phyloP scores from a whole-genome alignment of 306 rosid species.

The Cyamopsis tetragonoloba region DNA sequence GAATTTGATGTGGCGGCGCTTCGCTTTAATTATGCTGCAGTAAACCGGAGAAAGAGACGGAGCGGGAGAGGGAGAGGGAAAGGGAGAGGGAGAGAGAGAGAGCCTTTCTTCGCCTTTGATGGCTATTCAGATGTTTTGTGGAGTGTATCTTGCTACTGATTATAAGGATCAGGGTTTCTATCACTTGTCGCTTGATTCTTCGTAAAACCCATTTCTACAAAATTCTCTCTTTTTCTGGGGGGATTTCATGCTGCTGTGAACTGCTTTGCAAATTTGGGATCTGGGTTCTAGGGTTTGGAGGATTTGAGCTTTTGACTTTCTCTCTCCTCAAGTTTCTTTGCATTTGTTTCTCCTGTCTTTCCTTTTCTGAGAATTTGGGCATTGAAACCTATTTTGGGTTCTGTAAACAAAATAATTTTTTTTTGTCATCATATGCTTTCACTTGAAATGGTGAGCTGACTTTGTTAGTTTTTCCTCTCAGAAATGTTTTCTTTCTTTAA shows the following conservation, averaged over 20 bases:
- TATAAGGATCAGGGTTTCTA: background rate
- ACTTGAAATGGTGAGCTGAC: slow-evolving; percentile 17
- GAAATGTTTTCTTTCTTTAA: background rate
- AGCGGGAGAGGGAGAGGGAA: slow-evolving; percentile 13
- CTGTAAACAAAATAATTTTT: background rate
- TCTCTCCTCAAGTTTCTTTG: slow-evolving; percentile 25
- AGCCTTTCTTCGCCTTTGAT: slow-evolving; percentile 10
- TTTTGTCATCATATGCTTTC: slow-evolving; percentile 8
- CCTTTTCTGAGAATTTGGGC: slow-evolving; percentile 21
- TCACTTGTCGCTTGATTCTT: slow-evolving; percentile 22
- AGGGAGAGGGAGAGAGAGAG: slow-evolving; percentile 4
- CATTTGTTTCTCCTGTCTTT: slow-evolving; percentile 11
- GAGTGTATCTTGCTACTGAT: slow-evolving; percentile 29
- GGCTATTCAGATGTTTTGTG: slow-evolving; percentile 32
- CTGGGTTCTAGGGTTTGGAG: slow-evolving; percentile 69
- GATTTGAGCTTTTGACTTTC: slow-evolving; percentile 46
- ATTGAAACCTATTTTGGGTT: slow-evolving; percentile 19
- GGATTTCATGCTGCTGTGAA: slow-evolving; percentile 20
- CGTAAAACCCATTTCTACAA: slow-evolving; percentile 17
- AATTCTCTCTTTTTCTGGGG: background rate
- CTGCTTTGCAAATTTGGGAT: slow-evolving; percentile 51
- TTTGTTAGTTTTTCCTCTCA: background rate
- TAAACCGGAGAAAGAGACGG: background rate
- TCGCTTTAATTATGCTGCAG: slow-evolving; percentile 36
- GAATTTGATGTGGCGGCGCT: slow-evolving; percentile 36